A percentile compares a stretch with the other conserved stretches of the same genome.
Conservation (phyloP, 2,329 filamentous ascomycete species). For the Graphium sp. region DNA sequence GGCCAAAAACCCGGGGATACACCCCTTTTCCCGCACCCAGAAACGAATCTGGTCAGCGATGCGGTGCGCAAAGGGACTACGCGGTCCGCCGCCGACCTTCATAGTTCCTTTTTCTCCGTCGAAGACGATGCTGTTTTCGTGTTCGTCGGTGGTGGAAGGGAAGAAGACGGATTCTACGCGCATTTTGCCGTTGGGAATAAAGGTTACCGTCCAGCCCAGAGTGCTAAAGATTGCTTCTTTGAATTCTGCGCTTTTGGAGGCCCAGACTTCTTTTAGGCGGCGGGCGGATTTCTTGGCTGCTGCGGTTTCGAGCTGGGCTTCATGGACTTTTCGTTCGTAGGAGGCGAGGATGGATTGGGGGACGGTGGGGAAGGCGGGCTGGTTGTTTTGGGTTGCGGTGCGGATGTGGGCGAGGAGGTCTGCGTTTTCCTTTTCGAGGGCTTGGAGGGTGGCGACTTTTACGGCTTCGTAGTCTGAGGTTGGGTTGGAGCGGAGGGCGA, state of each 20-base stretch:
- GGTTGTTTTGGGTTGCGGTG: conserved; percentile 19
- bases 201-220: conserved; percentile 86
- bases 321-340: conserved; percentile 57
- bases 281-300: conserved; percentile 69
- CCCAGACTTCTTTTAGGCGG: conserved; percentile 86
- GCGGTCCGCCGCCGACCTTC: conserved; percentile 87
- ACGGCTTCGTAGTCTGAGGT: conserved; percentile 73
- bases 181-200: conserved; percentile 94
- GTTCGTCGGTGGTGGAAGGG: conserved; percentile 49
- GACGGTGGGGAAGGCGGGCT: conserved; percentile 41
- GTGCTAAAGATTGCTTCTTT: conserved; percentile 86
- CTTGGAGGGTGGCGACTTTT: conserved; percentile 63
- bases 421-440: conserved; percentile 67
- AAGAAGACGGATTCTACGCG: conserved; percentile 77
- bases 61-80: conserved; percentile 70
- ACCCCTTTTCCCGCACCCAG: conserved; percentile 88
- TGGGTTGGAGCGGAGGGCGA: conserved; percentile 82
- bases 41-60: conserved; percentile 82
- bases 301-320: conserved; percentile 49
- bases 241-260: conserved; percentile 81
- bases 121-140: conserved; percentile 65
- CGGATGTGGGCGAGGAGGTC: conserved; percentile 62
- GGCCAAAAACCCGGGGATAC: conserved; percentile 84
- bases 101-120: conserved; percentile 91
- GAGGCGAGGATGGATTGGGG: conserved; percentile 63